Base-by-base conservation (phyloP, 306 rosid genomes). In the Cicer cuneatum region DNA sequence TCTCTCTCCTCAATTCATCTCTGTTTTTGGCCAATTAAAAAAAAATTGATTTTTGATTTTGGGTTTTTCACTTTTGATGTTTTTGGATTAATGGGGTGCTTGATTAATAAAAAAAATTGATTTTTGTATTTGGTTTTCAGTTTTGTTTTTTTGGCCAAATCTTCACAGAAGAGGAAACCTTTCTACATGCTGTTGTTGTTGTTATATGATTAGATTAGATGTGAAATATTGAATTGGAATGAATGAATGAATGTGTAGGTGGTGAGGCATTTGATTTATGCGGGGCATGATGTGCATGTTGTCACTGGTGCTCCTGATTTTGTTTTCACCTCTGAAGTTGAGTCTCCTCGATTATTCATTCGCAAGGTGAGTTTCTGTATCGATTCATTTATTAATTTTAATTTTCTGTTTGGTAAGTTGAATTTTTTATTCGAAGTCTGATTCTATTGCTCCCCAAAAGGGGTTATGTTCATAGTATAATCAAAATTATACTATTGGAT, bases 251-350 rank as follows among this genome's bases (percentile, higher is more conserved):
- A 49, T 75, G 67, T 15, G 58, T 72, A 94, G 97, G 97, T 95
- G 78, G 97, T 78, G 43, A 86, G 96, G 59, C 96, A 90, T 73
- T 86, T 95, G 75, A 95, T 95, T 43, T 77, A 63, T 33, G 97
- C 96, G 21, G 99, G 98, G 5, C 99, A 94, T 72, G 97, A 92
- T 74, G 99, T 94, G 14, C 96, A 94, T 58, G 92, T 94, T 59
- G 97, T 92, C 9, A 88, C 99, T 6, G 97, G 95, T 56, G 99
- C 99, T 60, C 96, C 99, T 37, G 93, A 90, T 9, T 95, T 95
- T 73, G 97, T 95, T 57, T 94, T 95, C 84, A 92, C 98, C 47
- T 86, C 98, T 18, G 96, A 75, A 73, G 70, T 94, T 16, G 80
- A 87, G 45, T 94, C 99, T 45, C 93, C 93, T 70, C 83, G 93